Evolutionary conservation across 192 early-diverging fungal genomes (phyloP).

Genomic region (Gonapodya sp.): DNA sequence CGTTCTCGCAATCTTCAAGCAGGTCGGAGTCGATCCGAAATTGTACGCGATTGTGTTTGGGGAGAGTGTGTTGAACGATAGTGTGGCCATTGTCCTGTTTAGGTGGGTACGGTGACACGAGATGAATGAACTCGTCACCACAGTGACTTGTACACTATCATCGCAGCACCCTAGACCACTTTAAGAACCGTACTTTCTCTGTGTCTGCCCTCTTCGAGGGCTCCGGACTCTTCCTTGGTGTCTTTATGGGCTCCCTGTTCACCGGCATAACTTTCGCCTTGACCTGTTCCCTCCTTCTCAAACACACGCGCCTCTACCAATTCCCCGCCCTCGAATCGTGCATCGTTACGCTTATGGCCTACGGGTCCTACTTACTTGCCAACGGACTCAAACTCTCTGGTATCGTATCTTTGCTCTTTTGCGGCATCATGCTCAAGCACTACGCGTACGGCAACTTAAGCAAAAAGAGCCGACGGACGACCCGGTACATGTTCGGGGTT

Average conservation of each 20-base stretch:
- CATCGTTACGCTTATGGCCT: conserved; percentile 75
- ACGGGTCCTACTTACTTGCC: conserved; percentile 84
- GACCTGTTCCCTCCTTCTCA: conserved; percentile 71
- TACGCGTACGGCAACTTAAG: conserved; percentile 91
- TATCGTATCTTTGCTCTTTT: neutral
- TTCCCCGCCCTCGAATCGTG: conserved; percentile 82
- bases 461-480: conserved; percentile 61
- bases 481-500: conserved; percentile 87
- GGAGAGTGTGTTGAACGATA: conserved; percentile 90
- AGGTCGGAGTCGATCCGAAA: conserved; percentile 86
- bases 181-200: neutral
- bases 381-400: conserved; percentile 81
- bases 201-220: conserved; percentile 20
- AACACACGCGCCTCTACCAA: conserved; percentile 72
- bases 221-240: conserved; percentile 63
- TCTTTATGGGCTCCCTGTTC: conserved; percentile 70
- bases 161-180: neutral
- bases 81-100: conserved; percentile 96
- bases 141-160: conserved; percentile 12
- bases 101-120: conserved; percentile 24
- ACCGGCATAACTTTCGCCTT: conserved; percentile 77
- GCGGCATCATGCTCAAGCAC: conserved; percentile 72
- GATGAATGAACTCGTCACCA: conserved; percentile 23
- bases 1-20: conserved; percentile 87
- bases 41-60: conserved; percentile 95